phyloP scores from a whole-genome alignment of 371 early-diverging fungal species.

The Apophysomyces elegans region DNA sequence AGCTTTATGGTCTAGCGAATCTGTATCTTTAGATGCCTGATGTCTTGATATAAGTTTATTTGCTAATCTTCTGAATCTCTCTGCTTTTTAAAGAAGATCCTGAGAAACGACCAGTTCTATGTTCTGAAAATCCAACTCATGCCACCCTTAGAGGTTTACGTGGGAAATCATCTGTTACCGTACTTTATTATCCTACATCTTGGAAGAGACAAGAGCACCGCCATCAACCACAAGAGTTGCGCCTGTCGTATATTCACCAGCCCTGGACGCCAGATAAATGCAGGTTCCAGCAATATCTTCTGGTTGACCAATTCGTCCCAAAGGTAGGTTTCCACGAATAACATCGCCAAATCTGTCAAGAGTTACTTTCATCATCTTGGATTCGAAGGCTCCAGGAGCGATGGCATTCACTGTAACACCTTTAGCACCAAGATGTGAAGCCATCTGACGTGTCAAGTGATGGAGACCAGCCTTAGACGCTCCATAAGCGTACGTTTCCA shows the following conservation, averaged over 20 bases:
- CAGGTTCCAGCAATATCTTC: constrained; percentile 89
- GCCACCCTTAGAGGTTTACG: too few relatives aligned
- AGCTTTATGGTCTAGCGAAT: too few relatives aligned
- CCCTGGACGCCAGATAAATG: constrained; percentile 80
- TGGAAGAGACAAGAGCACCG: constrained; percentile 61
- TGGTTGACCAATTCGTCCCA: constrained; percentile 77
- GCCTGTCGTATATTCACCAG: constrained; percentile 85
- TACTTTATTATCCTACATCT: constrained; percentile 30
- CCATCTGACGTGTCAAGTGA: constrained; percentile 72
- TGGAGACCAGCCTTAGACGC: constrained; percentile 83
- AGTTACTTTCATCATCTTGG: constrained; percentile 89
- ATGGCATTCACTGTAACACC: constrained; percentile 84
- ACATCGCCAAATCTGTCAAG: constrained; percentile 60
- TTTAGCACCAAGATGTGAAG: constrained; percentile 60
- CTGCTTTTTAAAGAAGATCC: too few relatives aligned
- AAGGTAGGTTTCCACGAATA: constrained; percentile 62
- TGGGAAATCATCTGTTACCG: too few relatives aligned
- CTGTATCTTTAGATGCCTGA: too few relatives aligned
- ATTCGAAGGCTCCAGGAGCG: constrained; percentile 89
- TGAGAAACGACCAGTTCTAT: too few relatives aligned
- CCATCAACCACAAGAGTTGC: constrained; percentile 87
- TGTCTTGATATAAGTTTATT: too few relatives aligned
- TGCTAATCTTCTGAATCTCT: too few relatives aligned
- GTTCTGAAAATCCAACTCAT: too few relatives aligned
- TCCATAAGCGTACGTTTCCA: constrained; percentile 74